Percentiles rank a stretch among this genome's conserved stretches.
These are phyloP conservation scores for Triticum aestivum DNA, from an alignment of 176 grass and related monocot genomes.

Conservation along the genomic window IWGSC_CS_RefSeq_v2.1 NC_057805.1:298832393-298832892, in stretches of 20 bases:
- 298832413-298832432: no score
- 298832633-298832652: constrained; percentile 7
- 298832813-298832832: constrained; percentile 94
- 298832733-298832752: constrained; percentile 98
- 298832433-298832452: no score
- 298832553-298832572: constrained; percentile 7
- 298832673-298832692: constrained; percentile 17
- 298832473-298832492: constrained; percentile 18
- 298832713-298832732: constrained; percentile 98
- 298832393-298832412: no score
- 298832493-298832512: constrained; percentile 38
- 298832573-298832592: neutral
- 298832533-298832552: constrained; percentile 29
- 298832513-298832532: constrained; percentile 6
- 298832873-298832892: constrained; percentile 7
- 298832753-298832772: constrained; percentile 98
- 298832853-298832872: constrained; percentile 20
- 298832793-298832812: constrained; percentile 99
- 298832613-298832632: constrained; percentile 27
- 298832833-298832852: constrained; percentile 95
- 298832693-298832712: neutral
- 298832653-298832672: constrained; percentile 14
- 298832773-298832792: constrained; percentile 95
- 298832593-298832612: constrained; percentile 1
- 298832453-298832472: no score